Evolutionary conservation across 768 basidiomycete species (phyloP).

Genomic region (Leccinum uliginosum): DNA sequence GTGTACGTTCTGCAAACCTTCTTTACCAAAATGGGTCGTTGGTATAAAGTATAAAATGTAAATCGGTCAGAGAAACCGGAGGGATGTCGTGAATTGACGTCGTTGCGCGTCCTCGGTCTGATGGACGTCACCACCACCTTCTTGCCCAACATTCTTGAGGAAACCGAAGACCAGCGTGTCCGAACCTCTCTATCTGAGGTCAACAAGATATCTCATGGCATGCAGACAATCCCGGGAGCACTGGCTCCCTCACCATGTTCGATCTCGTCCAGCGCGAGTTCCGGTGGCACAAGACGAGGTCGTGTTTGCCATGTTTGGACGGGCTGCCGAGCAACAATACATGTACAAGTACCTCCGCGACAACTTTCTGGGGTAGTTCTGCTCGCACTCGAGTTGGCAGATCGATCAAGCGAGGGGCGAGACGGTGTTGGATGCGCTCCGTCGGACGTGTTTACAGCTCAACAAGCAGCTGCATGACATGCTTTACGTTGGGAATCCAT

Average conservation of each 20-base stretch:
- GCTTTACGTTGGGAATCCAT: slow-evolving; percentile 40
- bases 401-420: slow-evolving; percentile 40
- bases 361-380: slow-evolving; percentile 64
- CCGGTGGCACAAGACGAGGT: slow-evolving; percentile 70
- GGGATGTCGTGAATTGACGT: slow-evolving; percentile 48
- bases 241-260: slow-evolving; percentile 80
- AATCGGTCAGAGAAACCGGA: slow-evolving; percentile 22
- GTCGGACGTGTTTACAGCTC: slow-evolving; percentile 82
- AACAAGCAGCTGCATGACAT: slow-evolving; percentile 78
- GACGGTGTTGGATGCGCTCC: slow-evolving; percentile 68
- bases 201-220: slow-evolving; percentile 91
- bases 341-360: slow-evolving; percentile 84
- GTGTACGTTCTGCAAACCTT: slow-evolving; percentile 93
- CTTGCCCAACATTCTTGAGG: slow-evolving; percentile 67
- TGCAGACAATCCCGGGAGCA: slow-evolving; percentile 87
- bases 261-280: slow-evolving; percentile 91
- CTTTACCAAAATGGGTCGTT: slow-evolving; percentile 90
- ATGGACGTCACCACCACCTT: slow-evolving; percentile 87
- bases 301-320: slow-evolving; percentile 95
- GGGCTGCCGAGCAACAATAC: slow-evolving; percentile 53
- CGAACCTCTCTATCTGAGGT: slow-evolving; percentile 87
- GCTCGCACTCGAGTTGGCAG: slow-evolving; percentile 49
- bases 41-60: slow-evolving; percentile 71
- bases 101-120: slow-evolving; percentile 87
- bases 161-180: slow-evolving; percentile 84